Evolutionary conservation across 1,139 yeast species (phyloP), one percentile per base, ranked within the genome.

Genomic region (Yamadazyma triangularis): DNA sequence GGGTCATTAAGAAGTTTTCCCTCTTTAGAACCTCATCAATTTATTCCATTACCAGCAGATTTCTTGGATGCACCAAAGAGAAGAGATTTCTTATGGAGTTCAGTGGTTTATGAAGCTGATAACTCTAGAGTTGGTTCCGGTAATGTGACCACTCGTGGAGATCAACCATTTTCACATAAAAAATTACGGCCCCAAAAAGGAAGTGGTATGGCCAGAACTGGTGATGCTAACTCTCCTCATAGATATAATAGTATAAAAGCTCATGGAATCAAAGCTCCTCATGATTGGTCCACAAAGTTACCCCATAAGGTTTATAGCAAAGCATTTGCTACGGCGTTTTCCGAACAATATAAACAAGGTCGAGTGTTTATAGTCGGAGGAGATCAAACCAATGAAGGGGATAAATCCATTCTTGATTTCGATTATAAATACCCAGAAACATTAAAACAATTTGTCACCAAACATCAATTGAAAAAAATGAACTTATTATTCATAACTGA

Each of bases 161-260:
- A 87, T 48, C 83, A 83, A 62, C 89, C 91, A 35, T 89, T 76
- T 57, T 84, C 95, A 16, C 77, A 93, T 56, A 73, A 76, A 51
- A 91, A 91, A 56, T 68, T 91, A 45, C 70, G 79, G 33, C 87
- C 88, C 15, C 98, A 91, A 60, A 91, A 91, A 62, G 97, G 98
- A 42, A 65, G 88, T 12, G 99, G 99, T 59, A 72, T 75, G 40
- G 99, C 99, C 34, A 82, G 99, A 69, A 82, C 79, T 38, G 99
- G 98, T 64, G 96, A 88, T 60, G 88, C 87, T 37, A 91, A 91
- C 48, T 86, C 96, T 14, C 98, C 98, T 27, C 84, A 80, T 33
- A 77, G 95, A 61, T 80, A 79, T 51, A 88, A 85, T 50, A 96
- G 95, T 51, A 89, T 91, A 29, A 73, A 84, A 44, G 97, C 97